Evolutionary conservation across 305 asterid species (phyloP), one percentile per base, ranked within the genome.

Genomic region (Fraxinus greggii): DNA sequence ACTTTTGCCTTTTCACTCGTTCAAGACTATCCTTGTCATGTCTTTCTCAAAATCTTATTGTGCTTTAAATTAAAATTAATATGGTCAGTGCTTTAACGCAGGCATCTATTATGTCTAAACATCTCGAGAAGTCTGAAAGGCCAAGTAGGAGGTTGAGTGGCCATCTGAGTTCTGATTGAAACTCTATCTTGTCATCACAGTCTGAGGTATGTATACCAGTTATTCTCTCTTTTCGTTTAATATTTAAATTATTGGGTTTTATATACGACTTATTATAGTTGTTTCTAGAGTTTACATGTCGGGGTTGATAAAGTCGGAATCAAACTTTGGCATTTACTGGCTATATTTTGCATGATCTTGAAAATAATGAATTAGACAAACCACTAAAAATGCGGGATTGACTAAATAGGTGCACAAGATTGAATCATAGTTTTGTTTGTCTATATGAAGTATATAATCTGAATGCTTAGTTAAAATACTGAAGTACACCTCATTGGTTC

Each of bases 21-120:
- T 67, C 19, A 13, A 67, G 35, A 28, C 19, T 65, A 65, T 65
- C 7, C 17, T 65, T 28, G 36, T 67, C 31, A 4, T 26, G 24
- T 63, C 32, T 67, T 28, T 67, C 12, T 15, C 72, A 23, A 63
- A 23, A 67, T 24, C 7, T 28, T 28, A n/a, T 4, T 7, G 21
- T 67, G 36, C 13, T 23, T 10, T 28, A 67, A 67, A 67, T 65
- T 12, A 12, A 13, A 65, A 9, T 1, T 69, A 15, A 69, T 69
- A 69, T 29, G 0, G 23, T 69, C 21, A 15, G 42, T 59, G 56
- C 80, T 84, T 70, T 70, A 42, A 45, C 78, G 86, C 86, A 89
- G 91, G 91, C 91, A 35, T 88, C 92, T 33, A 85, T 89, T 21
- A 89, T 89, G 90, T 89, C 92, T 63, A 89, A 88, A 81, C 90